These are phyloP conservation scores for Kwoniella botswanensis DNA, from an alignment of 768 basidiomycete genomes.

Conservation along the genomic window DNA sequence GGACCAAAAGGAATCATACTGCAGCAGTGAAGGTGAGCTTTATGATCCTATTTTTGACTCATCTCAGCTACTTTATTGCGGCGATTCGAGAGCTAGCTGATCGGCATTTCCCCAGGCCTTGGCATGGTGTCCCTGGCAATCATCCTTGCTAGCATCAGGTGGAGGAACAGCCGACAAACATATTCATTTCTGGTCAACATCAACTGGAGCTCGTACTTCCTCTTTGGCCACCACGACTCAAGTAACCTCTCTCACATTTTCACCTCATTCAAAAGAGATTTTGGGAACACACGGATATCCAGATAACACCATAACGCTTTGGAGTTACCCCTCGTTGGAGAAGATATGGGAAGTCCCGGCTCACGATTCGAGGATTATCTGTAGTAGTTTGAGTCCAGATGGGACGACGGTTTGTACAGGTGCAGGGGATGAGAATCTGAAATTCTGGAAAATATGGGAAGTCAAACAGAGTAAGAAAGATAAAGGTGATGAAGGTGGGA, in stretches of 20 bases:
- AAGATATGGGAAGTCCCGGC: slow-evolving; percentile 87
- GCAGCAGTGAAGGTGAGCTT: slow-evolving; percentile 68
- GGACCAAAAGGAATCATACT: slow-evolving; percentile 89
- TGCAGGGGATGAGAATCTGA: slow-evolving; percentile 93
- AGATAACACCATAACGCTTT: slow-evolving; percentile 59
- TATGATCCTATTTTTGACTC: neutral
- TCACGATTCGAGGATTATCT: slow-evolving; percentile 88
- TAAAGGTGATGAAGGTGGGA: slow-evolving; percentile 33
- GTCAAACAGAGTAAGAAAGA: slow-evolving; percentile 48
- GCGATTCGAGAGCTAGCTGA: neutral
- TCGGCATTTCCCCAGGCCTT: slow-evolving; percentile 67
- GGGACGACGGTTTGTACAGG: slow-evolving; percentile 92
- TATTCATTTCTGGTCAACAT: slow-evolving; percentile 58
- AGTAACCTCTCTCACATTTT: slow-evolving; percentile 88
- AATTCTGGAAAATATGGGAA: slow-evolving; percentile 78
- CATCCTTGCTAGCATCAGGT: slow-evolving; percentile 84
- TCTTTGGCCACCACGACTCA: slow-evolving; percentile 85
- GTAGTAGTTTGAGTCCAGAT: slow-evolving; percentile 80
- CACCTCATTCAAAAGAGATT: slow-evolving; percentile 84
- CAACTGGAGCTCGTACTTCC: slow-evolving; percentile 86
- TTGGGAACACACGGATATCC: slow-evolving; percentile 94
- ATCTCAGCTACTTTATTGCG: too few species aligned
- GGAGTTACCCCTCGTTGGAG: slow-evolving; percentile 77
- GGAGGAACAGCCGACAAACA: slow-evolving; percentile 90
- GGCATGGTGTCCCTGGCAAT: slow-evolving; percentile 98